phyloP scores from a whole-genome alignment of 345 rosid genomes.

The Boechera stricta region DNA sequence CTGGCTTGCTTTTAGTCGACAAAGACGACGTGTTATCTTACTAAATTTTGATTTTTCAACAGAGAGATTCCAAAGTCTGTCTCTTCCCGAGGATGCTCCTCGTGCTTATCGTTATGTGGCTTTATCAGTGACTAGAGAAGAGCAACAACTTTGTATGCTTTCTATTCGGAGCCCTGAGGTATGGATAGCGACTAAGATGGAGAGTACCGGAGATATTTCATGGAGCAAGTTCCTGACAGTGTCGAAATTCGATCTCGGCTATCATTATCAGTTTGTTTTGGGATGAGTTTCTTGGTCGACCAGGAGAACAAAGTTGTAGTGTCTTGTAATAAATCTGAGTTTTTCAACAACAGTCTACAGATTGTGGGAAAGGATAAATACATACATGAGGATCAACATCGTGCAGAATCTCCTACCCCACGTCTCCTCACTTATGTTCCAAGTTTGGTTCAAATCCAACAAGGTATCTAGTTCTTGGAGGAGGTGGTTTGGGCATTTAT shows the following conservation, averaged over 20 bases:
- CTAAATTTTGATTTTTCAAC: neutral
- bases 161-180: too few relatives aligned
- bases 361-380: constrained; percentile 2
- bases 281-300: constrained; percentile 13
- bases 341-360: neutral
- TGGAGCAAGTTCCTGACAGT: constrained; percentile 16
- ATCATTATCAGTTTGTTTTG: too few relatives aligned
- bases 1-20: neutral
- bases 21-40: neutral
- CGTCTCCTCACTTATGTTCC: constrained; percentile 12
- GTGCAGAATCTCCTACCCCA: neutral
- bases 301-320: neutral
- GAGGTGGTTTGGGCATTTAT: too few relatives aligned
- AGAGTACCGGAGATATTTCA: neutral
- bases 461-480: neutral
- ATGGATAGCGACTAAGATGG: neutral
- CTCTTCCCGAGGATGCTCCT: neutral
- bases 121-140: too few relatives aligned
- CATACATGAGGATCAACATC: neutral
- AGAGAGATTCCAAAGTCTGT: neutral
- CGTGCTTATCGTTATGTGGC: too few relatives aligned
- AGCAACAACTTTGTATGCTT: too few relatives aligned
- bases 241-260: neutral
- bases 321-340: neutral
- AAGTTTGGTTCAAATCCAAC: constrained; percentile 11